Evolutionary conservation across 2,329 filamentous ascomycete genomes (phyloP).

Genomic region (Daldinia sp.): DNA sequence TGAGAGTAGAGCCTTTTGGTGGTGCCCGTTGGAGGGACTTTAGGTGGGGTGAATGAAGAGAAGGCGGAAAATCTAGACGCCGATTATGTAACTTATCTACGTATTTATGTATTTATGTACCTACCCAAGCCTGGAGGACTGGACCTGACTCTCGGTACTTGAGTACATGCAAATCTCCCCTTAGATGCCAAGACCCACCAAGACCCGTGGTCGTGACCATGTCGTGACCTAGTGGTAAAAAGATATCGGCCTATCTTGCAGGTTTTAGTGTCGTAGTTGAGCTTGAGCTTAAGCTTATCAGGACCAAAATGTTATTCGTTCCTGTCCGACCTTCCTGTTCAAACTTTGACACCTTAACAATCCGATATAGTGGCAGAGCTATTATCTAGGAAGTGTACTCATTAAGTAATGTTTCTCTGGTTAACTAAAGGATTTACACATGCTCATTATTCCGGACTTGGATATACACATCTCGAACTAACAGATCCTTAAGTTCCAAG

Average conservation of each 20-base stretch:
- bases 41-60: not conserved
- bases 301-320: conserved; percentile 2
- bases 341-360: conserved; percentile 8
- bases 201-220: conserved; percentile 5
- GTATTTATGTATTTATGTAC: conserved; percentile 18
- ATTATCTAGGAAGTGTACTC: not conserved
- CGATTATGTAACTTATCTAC: conserved; percentile 12
- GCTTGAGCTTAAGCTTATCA: conserved; percentile 29
- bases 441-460: not conserved
- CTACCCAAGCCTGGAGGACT: not conserved
- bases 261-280: conserved; percentile 20
- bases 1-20: not conserved
- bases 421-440: not conserved
- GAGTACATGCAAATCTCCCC: not conserved
- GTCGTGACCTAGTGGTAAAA: conserved; percentile 3
- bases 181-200: conserved; percentile 23
- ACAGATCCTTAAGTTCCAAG: not conserved
- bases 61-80: conserved; percentile 38
- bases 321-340: conserved; percentile 14
- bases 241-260: conserved; percentile 27
- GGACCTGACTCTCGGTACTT: not conserved
- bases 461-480: not conserved
- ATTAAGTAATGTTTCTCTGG: not conserved
- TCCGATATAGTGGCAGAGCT: not conserved
- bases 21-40: not conserved